A percentile compares a stretch with the other conserved stretches of the same genome.
These are phyloP conservation scores for Rhodotorula diobovata DNA, from an alignment of 768 basidiomycete genomes.

Conservation along the genomic window DNA sequence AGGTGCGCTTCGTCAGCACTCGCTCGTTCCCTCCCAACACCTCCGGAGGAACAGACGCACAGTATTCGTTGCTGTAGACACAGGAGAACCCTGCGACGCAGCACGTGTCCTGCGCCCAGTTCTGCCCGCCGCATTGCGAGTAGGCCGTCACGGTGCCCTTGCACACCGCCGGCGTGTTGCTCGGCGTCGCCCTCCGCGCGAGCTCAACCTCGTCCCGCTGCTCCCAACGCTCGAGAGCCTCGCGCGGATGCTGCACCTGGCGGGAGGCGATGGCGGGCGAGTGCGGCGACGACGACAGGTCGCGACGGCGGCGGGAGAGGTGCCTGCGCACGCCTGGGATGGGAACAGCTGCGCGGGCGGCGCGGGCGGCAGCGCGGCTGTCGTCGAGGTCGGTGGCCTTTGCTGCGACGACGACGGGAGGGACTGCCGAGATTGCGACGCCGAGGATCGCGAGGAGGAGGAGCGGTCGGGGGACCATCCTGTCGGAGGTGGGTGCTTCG, in stretches of 20 bases:
- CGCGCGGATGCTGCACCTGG: not conserved
- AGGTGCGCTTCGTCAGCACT: not conserved
- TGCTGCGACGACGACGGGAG: not conserved
- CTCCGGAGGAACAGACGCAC: not conserved
- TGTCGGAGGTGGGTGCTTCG: not conserved
- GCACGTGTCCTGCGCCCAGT: not conserved
- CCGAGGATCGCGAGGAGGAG: not conserved
- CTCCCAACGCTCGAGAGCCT: not conserved
- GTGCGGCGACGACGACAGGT: not conserved
- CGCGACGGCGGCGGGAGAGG: not conserved
- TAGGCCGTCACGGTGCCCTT: not conserved
- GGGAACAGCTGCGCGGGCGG: not conserved
- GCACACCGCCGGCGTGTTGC: not conserved
- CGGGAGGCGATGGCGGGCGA: not conserved
- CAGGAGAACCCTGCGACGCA: conserved; percentile 8
- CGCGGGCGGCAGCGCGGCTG: not conserved
- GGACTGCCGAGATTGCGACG: not conserved
- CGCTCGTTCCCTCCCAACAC: no score
- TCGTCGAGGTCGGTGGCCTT: not conserved
- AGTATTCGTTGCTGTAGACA: not conserved
- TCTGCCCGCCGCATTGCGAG: conserved; percentile 3
- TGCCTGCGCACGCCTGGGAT: not conserved
- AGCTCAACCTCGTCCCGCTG: not conserved
- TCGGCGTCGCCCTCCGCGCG: not conserved
- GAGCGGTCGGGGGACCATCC: not conserved